These are phyloP conservation scores for Solanum chaucha DNA, from an alignment of 257 asterid species.

Conservation along the genomic window DNA sequence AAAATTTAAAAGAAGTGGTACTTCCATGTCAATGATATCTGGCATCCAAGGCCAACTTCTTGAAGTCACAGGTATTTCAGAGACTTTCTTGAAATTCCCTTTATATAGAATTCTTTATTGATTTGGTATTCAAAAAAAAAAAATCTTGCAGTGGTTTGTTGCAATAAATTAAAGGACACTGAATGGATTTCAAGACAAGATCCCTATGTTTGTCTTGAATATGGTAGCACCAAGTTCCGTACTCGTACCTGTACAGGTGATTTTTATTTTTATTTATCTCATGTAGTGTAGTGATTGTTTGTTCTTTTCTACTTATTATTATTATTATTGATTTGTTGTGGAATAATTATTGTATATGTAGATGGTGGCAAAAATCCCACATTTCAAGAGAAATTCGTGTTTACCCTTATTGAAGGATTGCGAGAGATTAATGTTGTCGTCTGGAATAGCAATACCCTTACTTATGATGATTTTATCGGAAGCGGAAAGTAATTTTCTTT, in stretches of 20 bases:
- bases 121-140: neutral
- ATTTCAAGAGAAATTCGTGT: slow-evolving; percentile 91
- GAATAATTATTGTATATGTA: slow-evolving; percentile 10
- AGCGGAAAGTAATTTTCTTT: slow-evolving; percentile 55
- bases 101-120: neutral
- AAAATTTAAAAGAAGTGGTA: neutral
- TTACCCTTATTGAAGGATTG: slow-evolving; percentile 78
- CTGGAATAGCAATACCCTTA: slow-evolving; percentile 87
- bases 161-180: slow-evolving; percentile 64
- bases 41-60: slow-evolving; percentile 88
- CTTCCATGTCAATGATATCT: slow-evolving; percentile 59
- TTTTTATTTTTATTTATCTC: neutral
- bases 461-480: slow-evolving; percentile 76
- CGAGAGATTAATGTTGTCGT: slow-evolving; percentile 54
- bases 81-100: neutral
- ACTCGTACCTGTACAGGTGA: slow-evolving; percentile 94
- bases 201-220: slow-evolving; percentile 87
- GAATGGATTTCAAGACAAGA: slow-evolving; percentile 97
- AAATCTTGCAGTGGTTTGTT: slow-evolving; percentile 50
- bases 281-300: neutral
- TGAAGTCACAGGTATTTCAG: slow-evolving; percentile 66
- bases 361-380: slow-evolving; percentile 92
- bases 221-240: slow-evolving; percentile 57
- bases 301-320: neutral
- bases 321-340: neutral